Percentiles rank a stretch among this genome's conserved stretches.
Conservation (phyloP, 2,329 filamentous ascomycete genomes). For the Capronia epimyces region DNA sequence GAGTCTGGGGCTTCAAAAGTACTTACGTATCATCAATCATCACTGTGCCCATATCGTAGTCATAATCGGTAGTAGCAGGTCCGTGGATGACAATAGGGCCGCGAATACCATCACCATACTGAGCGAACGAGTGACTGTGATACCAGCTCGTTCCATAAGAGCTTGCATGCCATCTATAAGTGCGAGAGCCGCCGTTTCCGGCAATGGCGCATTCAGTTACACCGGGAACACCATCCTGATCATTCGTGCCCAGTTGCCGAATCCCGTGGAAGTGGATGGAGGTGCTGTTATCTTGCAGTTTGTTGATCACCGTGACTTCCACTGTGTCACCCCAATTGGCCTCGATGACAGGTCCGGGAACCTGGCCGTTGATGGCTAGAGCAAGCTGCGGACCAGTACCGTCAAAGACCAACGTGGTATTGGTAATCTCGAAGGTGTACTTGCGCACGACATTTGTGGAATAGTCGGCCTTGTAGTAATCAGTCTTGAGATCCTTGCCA, state of each 20-base stretch:
- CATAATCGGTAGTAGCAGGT: conserved; percentile 28
- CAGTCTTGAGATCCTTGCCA: conserved; percentile 16
- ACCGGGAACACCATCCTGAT: conserved; percentile 54
- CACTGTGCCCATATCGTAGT: conserved; percentile 26
- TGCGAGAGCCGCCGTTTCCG: conserved; percentile 46
- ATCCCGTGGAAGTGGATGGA: conserved; percentile 48
- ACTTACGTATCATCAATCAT: conserved; percentile 28
- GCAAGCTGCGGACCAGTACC: conserved; percentile 41
- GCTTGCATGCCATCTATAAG: conserved; percentile 54
- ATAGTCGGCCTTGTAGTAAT: conserved; percentile 18
- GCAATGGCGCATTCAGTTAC: conserved; percentile 50
- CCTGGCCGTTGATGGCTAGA: conserved; percentile 63
- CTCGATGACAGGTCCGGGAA: conserved; percentile 62
- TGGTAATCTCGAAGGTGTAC: conserved; percentile 24
- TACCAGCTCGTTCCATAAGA: conserved; percentile 54
- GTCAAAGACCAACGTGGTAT: conserved; percentile 23
- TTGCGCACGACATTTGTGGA: conserved; percentile 19
- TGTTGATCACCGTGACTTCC: conserved; percentile 51
- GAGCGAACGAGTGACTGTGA: conserved; percentile 53
- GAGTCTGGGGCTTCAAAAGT: neutral
- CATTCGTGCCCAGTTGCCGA: conserved; percentile 49
- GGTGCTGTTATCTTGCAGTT: conserved; percentile 52
- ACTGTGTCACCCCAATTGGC: conserved; percentile 59
- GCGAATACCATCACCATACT: conserved; percentile 28
- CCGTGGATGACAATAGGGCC: conserved; percentile 29